Evolutionary conservation across 1,284 basidiomycete species (phyloP), one percentile per base, ranked within the genome.

Genomic region (Leccinum huronense): DNA sequence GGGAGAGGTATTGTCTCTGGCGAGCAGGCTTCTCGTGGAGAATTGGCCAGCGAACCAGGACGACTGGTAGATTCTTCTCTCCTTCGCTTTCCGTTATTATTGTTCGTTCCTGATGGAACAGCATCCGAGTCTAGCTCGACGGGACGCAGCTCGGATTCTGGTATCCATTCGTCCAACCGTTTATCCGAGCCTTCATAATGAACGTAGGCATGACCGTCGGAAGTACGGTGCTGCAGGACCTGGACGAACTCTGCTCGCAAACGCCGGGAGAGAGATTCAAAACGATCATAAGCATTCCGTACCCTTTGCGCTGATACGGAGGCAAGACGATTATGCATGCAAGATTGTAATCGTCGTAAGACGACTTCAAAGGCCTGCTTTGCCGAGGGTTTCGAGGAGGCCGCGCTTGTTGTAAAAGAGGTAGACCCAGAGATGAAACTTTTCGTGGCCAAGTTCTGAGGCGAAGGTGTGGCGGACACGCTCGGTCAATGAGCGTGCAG

Each of bases 301-400:
- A 98, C 7, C 95, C 92, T 70, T 89, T 86, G 67, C 89, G 85
- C 75, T 98, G 97, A 73, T 90, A 95, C 14, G 95, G 97, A 1
- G 97, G 97, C 61, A 99, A 87, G 3, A 94, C 94, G 67, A 98
- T 89, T 71, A 99, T 99, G 77, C 95, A 97, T 2, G 97, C 97
- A 14, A 99, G 84, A 73, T 99, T 99, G 80, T 96, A 98, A 71
- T 96, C 94, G 71, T 99, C 97, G 71, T 95, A 97, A 1, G 95
- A 97, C 23, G 23, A 23, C 23, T 23, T 23, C 23, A 64, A 57
- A 79, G 73, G 38, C 82, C 81, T 51, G 74, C 75, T 60, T 80
- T 80, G 16, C 74, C 75, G 57, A 89, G 79, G 0, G 83, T 79
- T 38, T 88, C 82, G 36, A 79, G 70, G 14, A 90, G 75, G 1